These are phyloP conservation scores for Blastobotrys capitulatus DNA, from an alignment of 1,139 yeast genomes.

Conservation along the genomic window DNA sequence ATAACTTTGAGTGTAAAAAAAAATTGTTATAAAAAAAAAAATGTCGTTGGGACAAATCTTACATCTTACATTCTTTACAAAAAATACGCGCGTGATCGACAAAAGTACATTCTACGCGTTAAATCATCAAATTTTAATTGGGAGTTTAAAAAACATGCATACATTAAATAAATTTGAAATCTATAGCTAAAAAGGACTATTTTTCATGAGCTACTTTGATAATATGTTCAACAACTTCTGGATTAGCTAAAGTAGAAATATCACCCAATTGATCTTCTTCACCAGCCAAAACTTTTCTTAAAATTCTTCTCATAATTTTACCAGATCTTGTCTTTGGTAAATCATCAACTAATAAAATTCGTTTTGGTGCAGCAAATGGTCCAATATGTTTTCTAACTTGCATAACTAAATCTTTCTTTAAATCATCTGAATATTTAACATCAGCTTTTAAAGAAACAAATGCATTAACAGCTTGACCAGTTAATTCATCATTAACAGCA, in stretches of 20 bases:
- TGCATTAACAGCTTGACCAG: constrained; percentile 97
- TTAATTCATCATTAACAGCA: constrained; percentile 88
- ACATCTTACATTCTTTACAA: too few relatives aligned
- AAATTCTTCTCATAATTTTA: constrained; percentile 96
- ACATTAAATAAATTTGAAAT: too few relatives aligned
- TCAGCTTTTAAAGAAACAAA: constrained; percentile 75
- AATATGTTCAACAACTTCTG: constrained; percentile 75
- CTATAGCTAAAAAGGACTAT: background rate
- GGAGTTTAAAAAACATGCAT: background rate
- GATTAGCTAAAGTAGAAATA: constrained; percentile 83
- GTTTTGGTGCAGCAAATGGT: constrained; percentile 97
- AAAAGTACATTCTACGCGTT: too few relatives aligned
- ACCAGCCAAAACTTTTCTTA: constrained; percentile 83
- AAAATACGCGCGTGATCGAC: too few relatives aligned
- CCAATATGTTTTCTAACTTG: constrained; percentile 94
- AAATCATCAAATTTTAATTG: background rate
- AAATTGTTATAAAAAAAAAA: background rate
- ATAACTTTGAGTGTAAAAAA: background rate
- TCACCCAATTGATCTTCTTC: constrained; percentile 96
- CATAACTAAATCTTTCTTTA: constrained; percentile 77
- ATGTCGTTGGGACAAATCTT: too few relatives aligned
- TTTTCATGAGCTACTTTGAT: constrained; percentile 37
- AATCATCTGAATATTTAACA: constrained; percentile 44
- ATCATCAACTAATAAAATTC: constrained; percentile 79
- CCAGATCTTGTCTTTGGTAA: constrained; percentile 98